Percentiles rank a stretch among this genome's conserved stretches.
phyloP scores from a whole-genome alignment of 2,329 filamentous ascomycete species.

The Fusarium napiforme region DNA sequence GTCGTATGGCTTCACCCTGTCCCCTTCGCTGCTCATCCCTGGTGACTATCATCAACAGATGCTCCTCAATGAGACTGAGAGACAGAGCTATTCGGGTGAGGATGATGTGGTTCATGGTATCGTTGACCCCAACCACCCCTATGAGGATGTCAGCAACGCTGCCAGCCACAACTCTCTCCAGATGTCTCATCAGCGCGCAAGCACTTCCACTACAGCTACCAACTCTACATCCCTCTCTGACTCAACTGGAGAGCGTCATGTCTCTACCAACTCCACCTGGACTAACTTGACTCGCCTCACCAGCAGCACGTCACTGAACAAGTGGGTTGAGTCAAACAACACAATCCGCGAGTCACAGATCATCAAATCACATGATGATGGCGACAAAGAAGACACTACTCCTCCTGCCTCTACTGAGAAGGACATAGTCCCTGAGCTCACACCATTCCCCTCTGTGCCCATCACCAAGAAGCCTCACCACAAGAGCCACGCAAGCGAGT shows the following conservation, averaged over 20 bases:
- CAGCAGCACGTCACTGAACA: constrained; percentile 60
- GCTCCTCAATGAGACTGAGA: constrained; percentile 49
- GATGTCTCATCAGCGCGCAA: constrained; percentile 58
- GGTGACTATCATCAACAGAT: constrained; percentile 68
- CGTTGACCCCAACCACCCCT: constrained; percentile 27
- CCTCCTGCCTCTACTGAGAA: constrained; percentile 45
- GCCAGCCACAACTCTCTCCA: constrained; percentile 31
- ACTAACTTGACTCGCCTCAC: constrained; percentile 66
- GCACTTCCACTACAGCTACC: constrained; percentile 66
- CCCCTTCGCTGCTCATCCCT: constrained; percentile 71
- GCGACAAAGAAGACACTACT: constrained; percentile 41
- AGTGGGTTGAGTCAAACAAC: constrained; percentile 50
- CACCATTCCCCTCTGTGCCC: constrained; percentile 41
- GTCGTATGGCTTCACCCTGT: constrained; percentile 68
- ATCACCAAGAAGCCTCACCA: constrained; percentile 45
- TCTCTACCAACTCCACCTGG: constrained; percentile 64
- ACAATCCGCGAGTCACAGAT: constrained; percentile 44
- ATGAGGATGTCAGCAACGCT: constrained; percentile 35
- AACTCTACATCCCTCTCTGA: constrained; percentile 58
- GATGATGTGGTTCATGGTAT: constrained; percentile 42
- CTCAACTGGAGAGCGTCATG: constrained; percentile 62
- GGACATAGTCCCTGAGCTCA: constrained; percentile 52
- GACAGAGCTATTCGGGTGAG: constrained; percentile 49
- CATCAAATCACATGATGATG: constrained; percentile 37
- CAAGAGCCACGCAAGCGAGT: constrained; percentile 54